Base-by-base conservation (phyloP, 2,329 filamentous ascomycete species). In the Talaromyces verruculosus region DNA sequence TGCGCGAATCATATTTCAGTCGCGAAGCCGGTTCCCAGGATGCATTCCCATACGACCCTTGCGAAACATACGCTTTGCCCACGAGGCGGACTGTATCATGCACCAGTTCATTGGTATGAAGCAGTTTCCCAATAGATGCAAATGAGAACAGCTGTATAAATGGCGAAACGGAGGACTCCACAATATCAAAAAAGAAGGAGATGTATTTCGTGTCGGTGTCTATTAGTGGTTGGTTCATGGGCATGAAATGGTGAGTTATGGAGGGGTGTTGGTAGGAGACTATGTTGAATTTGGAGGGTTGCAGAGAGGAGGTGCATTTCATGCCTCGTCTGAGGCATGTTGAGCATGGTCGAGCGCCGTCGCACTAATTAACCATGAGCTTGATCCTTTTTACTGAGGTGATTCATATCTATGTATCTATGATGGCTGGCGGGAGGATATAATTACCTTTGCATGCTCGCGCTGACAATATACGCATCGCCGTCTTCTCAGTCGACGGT, bases 221-320 rank as follows among this genome's bases (percentile, higher is more conserved):
- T 22, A 55, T 11, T 19, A 55, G 17, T 35, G 51, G 51, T 13
- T 19, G 51, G n/a, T 22, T 35, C 51, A 55, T 37, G 51, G 51
- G 51, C 51, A 35, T 55, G 30, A 22, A 7, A 35, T 55, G 28
- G 30, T 55, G 51, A 30, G n/a, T 30, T 53, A 53, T 11, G 28
- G 51, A 55, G 17, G 51, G 51, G 28, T 55, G 51, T 35, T 22
- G 30, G 30, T 55, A 55, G n/a, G 30, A n/a, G 8, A 55, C 30
- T 33, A 55, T 55, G 51, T 55, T 35, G 51, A 55, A 55, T 35
- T 55, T 55, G 51, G 51, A 35, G 17, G 51, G 30, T 22, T 55
- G 51, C 10, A 55, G 8, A 15, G 28, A 55, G 7, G 51, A 55
- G 17, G n/a, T 55, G 30, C 51, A 55, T 22, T 17, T 55, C 51